phyloP scores from a whole-genome alignment of 176 grass and related monocot genomes.

The Dactylis glomerata region DNA sequence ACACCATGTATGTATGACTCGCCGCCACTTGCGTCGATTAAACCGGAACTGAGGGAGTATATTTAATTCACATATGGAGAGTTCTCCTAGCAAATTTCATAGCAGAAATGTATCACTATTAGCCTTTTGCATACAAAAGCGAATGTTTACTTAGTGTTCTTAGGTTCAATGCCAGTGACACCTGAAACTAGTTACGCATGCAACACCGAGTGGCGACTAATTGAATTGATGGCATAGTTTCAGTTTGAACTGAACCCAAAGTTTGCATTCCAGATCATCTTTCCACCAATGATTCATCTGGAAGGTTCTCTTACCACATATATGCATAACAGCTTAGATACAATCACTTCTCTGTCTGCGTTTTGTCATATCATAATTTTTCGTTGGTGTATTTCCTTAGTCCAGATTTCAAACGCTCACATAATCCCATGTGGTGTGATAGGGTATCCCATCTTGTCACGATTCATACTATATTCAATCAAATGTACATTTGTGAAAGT shows the following conservation, averaged over 20 bases:
- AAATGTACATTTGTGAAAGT: background rate
- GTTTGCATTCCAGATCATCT: background rate
- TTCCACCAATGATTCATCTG: background rate
- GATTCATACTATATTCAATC: background rate
- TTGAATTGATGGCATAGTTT: background rate
- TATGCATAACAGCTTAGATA: background rate
- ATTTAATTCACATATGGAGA: slow-evolving; percentile 17
- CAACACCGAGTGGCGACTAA: background rate
- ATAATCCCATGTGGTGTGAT: background rate
- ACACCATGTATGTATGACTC: no score
- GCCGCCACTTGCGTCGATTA: no score
- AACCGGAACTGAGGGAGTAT: no score
- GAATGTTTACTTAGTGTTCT: background rate
- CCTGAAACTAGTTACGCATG: background rate
- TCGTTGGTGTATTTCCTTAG: background rate
- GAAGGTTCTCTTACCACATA: slow-evolving; percentile 6
- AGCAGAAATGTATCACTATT: background rate
- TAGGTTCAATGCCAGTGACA: background rate
- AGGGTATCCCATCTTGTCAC: background rate
- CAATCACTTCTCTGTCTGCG: background rate
- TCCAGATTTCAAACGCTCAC: background rate
- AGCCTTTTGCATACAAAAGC: background rate
- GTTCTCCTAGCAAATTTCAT: background rate
- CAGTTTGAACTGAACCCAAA: background rate
- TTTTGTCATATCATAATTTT: background rate